Evolutionary conservation across 2,329 filamentous ascomycete species (phyloP), one percentile per base, ranked within the genome.

Genomic region (Sclerotinia trifoliorum): DNA sequence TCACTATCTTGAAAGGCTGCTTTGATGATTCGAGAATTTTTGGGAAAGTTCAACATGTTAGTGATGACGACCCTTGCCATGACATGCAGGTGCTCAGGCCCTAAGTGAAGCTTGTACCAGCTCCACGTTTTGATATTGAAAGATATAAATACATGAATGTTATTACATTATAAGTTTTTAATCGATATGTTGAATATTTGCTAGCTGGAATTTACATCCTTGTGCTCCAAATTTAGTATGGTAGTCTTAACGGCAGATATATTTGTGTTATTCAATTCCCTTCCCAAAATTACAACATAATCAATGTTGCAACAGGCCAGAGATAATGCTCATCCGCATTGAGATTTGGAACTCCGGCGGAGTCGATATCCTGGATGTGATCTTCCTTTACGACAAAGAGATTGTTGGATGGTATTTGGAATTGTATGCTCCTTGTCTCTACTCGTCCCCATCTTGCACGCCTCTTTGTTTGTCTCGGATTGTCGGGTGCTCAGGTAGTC

Each of bases 371-470:
- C 29, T 35, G 29, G 8, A 35, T 21, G 19, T 35, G 19, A 32
- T 13, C 17, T 55, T 55, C 29, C 29, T 29, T n/a, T 19, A 5
- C 39, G n/a, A 3, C 1, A 21, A 55, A n/a, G 52, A 55, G 29
- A 29, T 35, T 35, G 52, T 55, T 13, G 29, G 15, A 55, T 29
- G 3, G 21, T 35, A 35, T 17, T 35, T 55, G 26, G 29, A 21
- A 35, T 55, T 35, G 21, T n/a, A 13, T 21, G 5, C 19, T 19
- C 52, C 52, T 32, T 55, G 52, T 35, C 52, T n/a, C 32, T 35
- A 55, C 52, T 35, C 52, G 26, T 55, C 52, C 52, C 52, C 52
- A 55, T 55, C 52, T 29, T 35, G 52, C 52, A n/a, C 19, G 29
- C 29, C 26, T 32, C 52, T 3, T 32, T 5, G 49, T n/a, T 21